Percentiles rank a stretch among this genome's conserved stretches.
These are phyloP conservation scores for Setaria viridis DNA, from an alignment of 202 grass and related monocot species.

Conservation along the genomic window DNA sequence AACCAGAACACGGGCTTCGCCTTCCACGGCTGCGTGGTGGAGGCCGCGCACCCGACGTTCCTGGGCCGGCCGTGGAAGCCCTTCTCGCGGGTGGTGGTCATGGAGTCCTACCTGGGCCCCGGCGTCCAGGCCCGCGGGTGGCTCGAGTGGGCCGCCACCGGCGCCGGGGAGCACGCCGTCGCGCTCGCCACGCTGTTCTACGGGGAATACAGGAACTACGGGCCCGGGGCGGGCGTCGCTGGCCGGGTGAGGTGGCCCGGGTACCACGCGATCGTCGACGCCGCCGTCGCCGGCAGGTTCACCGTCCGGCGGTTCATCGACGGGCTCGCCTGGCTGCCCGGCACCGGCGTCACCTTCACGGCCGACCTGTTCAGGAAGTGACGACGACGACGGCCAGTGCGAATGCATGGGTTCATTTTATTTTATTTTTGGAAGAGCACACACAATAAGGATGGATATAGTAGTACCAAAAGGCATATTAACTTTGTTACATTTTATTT, in stretches of 20 bases:
- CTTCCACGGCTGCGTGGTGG: conserved; percentile 70
- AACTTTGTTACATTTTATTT: background rate
- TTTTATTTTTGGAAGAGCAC: background rate
- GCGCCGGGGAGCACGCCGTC: conserved; percentile 18
- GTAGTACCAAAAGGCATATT: background rate
- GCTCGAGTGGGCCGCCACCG: conserved; percentile 68
- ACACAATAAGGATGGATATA: background rate
- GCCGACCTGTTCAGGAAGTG: conserved; percentile 69
- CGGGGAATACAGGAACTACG: conserved; percentile 86
- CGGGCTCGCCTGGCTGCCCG: conserved; percentile 79
- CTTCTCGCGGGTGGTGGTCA: conserved; percentile 78
- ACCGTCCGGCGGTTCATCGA: conserved; percentile 88
- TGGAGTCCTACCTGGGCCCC: conserved; percentile 84
- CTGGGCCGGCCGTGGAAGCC: conserved; percentile 91
- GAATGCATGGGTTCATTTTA: background rate
- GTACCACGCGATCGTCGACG: conserved; percentile 77
- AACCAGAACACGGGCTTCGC: conserved; percentile 86
- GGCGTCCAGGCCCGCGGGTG: conserved; percentile 68
- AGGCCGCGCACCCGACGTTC: conserved; percentile 64
- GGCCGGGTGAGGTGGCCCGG: conserved; percentile 82
- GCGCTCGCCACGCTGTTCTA: conserved; percentile 78
- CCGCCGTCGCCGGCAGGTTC: conserved; percentile 63
- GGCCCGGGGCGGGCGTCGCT: conserved; percentile 58
- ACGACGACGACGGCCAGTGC: background rate
- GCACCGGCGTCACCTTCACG: conserved; percentile 75